Percentiles rank a stretch among this genome's conserved stretches.
Evolutionary conservation across 148 eudicot species (phyloP).

Genomic region (Arbutus unedo): DNA sequence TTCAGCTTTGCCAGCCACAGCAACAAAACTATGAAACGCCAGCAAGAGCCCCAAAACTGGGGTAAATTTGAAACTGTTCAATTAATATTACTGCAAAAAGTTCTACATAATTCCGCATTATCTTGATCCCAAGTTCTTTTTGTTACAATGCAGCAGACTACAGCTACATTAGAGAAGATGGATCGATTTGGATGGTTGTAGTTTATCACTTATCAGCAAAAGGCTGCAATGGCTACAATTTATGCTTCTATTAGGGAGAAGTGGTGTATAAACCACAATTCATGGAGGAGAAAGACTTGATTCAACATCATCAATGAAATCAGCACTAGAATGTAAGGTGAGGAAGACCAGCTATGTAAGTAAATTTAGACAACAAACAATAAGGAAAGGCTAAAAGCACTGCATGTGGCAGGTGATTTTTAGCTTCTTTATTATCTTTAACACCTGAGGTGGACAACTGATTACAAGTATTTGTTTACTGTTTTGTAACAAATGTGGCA

Average conservation of each 20-base stretch:
- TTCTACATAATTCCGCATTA: neutral
- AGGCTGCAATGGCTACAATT: conserved; percentile 20
- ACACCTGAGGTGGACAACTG: neutral
- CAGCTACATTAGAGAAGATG: conserved; percentile 42
- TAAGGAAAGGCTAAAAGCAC: neutral
- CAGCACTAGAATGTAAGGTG: conserved; percentile 22
- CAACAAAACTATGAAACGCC: conserved; percentile 19
- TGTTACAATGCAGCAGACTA: conserved; percentile 39
- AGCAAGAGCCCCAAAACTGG: conserved; percentile 2
- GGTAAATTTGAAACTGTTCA: neutral
- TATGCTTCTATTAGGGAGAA: conserved; percentile 23
- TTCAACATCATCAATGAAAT: conserved; percentile 20
- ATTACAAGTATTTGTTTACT: neutral
- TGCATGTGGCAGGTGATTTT: neutral
- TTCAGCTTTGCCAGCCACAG: conserved; percentile 41
- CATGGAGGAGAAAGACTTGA: conserved; percentile 7
- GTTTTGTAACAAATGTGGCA: neutral
- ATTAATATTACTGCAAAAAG: neutral
- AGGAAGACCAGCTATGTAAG: conserved; percentile 11
- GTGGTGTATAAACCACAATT: conserved; percentile 31
- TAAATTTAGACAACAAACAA: conserved; percentile 8
- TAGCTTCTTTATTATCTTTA: conserved; percentile 6
- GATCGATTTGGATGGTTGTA: neutral
- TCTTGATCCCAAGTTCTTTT: conserved; percentile 19
- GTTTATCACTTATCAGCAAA: conserved; percentile 17